Evolutionary conservation across 2,329 filamentous ascomycete species (phyloP).

Genomic region (Thelonectria discophora): DNA sequence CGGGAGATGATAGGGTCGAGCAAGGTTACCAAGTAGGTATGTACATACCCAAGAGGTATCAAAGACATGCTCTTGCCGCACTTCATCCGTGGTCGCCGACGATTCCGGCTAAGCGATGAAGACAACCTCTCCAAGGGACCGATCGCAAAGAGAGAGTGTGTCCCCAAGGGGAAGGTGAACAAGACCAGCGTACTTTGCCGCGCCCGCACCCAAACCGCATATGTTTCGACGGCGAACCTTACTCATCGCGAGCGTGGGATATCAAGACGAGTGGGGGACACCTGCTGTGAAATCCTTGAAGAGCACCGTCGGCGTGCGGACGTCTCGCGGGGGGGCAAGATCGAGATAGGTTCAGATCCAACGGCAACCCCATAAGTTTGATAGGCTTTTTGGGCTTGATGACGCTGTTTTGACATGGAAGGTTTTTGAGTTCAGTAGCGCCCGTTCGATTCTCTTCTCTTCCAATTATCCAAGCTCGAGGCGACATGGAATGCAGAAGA

Average conservation of each 20-base stretch:
- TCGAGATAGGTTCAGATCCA: conserved; percentile 9
- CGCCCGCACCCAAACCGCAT: conserved; percentile 4
- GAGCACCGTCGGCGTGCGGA: neutral
- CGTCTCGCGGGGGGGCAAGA: conserved; percentile 1
- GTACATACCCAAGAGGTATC: conserved; percentile 9
- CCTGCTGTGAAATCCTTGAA: neutral
- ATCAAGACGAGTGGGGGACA: neutral
- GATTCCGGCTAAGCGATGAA: conserved; percentile 14
- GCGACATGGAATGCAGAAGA: neutral
- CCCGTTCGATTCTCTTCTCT: conserved; percentile 7
- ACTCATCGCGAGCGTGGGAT: neutral
- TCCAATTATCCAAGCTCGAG: neutral
- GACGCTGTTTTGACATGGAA: neutral
- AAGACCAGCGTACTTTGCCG: neutral
- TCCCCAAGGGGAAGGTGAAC: conserved; percentile 19
- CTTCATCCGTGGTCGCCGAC: conserved; percentile 32
- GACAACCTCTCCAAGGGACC: conserved; percentile 13
- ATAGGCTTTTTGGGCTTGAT: neutral
- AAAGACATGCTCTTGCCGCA: conserved; percentile 24
- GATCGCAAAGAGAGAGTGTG: conserved; percentile 3
- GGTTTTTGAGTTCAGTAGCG: conserved; percentile 22
- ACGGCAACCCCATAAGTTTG: neutral
- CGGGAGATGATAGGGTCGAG: conserved; percentile 11
- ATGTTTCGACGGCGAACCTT: neutral
- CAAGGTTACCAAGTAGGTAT: conserved; percentile 8